Percentiles rank a stretch among this genome's conserved stretches.
Evolutionary conservation across 768 basidiomycete species (phyloP).

Genomic region (Thelephora aurantiotincta): DNA sequence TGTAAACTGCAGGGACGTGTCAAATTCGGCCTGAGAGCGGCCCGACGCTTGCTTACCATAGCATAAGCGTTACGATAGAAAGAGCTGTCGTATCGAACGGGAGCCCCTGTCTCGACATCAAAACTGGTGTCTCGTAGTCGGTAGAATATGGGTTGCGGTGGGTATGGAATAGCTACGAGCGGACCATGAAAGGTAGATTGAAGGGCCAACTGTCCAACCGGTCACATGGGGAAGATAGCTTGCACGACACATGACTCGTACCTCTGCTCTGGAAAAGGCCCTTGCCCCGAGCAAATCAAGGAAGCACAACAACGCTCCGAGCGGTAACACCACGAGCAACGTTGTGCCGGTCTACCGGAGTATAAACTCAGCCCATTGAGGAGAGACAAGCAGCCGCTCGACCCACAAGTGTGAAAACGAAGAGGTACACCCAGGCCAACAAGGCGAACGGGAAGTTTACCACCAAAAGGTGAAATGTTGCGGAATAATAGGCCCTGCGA

Average conservation of each 20-base stretch:
- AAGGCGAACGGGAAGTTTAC: conserved; percentile 73
- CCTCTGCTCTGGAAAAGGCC: conserved; percentile 57
- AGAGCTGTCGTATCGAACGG: conserved; percentile 37
- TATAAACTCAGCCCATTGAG: conserved; percentile 3
- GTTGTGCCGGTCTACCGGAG: conserved; percentile 55
- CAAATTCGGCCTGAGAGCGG: background rate
- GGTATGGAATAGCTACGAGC: conserved; percentile 46
- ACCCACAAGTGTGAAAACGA: conserved; percentile 69
- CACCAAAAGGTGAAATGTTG: conserved; percentile 54
- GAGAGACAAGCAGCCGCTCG: background rate
- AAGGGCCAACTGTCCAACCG: conserved; percentile 33
- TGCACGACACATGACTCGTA: conserved; percentile 13
- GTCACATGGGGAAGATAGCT: background rate
- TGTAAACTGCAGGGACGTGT: conserved; percentile 39
- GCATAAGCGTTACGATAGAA: conserved; percentile 75
- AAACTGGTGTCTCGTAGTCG: conserved; percentile 37
- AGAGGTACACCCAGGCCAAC: conserved; percentile 65
- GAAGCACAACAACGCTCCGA: conserved; percentile 69
- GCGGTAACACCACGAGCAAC: conserved; percentile 61
- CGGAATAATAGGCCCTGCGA: conserved; percentile 41
- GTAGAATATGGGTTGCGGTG: conserved; percentile 66
- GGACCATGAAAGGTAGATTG: conserved; percentile 62
- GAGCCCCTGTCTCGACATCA: conserved; percentile 34
- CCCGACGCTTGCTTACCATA: conserved; percentile 37
- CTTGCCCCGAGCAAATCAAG: conserved; percentile 65